Evolutionary conservation across 2,329 filamentous ascomycete species (phyloP).

Genomic region (Alternaria metachromatica): DNA sequence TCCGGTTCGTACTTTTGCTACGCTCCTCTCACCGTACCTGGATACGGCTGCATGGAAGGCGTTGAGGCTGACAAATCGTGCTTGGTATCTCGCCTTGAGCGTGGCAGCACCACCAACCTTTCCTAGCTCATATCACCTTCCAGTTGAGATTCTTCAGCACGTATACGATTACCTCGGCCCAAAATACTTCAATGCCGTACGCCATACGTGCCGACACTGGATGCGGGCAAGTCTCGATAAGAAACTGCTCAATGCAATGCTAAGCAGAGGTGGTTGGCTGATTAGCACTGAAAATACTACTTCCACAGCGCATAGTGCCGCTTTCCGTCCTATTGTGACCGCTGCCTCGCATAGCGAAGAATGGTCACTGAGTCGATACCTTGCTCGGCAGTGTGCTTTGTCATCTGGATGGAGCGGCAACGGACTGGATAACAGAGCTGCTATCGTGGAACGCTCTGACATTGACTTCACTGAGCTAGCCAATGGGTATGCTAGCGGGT

Average conservation of each 20-base stretch:
- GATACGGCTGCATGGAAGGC: conserved; percentile 21
- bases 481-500: conserved; percentile 31
- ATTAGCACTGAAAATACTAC: conserved; percentile 11
- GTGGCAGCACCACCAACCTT: conserved; percentile 24
- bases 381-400: conserved; percentile 60
- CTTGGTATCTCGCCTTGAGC: conserved; percentile 44
- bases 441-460: conserved; percentile 22
- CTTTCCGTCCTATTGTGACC: background rate
- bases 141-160: conserved; percentile 58
- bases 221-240: conserved; percentile 64
- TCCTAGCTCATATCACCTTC: conserved; percentile 44
- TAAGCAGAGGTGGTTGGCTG: conserved; percentile 62
- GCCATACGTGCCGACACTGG: conserved; percentile 66
- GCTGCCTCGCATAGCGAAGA: conserved; percentile 20
- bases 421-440: conserved; percentile 26
- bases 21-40: conserved; percentile 20
- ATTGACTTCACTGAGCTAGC: conserved; percentile 48
- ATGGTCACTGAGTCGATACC: conserved; percentile 55
- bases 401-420: conserved; percentile 50
- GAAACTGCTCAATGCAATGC: conserved; percentile 59
- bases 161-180: conserved; percentile 56
- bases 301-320: background rate
- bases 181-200: conserved; percentile 65
- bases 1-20: background rate
- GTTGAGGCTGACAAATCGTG: conserved; percentile 44